Conservation (phyloP, 164 flowering plant species). For the Macadamia integrifolia region DNA sequence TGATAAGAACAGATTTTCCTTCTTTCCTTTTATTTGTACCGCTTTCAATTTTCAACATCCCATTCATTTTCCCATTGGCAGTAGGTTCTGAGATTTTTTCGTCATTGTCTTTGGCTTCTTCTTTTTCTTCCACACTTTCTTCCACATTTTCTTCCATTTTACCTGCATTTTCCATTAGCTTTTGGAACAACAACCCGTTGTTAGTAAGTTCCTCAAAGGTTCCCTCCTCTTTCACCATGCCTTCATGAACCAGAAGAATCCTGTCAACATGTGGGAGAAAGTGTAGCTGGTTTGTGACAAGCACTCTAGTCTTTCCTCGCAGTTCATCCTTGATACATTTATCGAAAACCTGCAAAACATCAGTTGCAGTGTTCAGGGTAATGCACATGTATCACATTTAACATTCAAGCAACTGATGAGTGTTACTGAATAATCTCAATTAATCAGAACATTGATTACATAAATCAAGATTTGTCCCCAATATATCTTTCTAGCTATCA, state of each 20-base stretch:
- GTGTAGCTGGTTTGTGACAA: constrained; percentile 97
- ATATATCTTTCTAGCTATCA: too few relatives aligned
- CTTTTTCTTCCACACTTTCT: constrained; percentile 72
- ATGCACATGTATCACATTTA: not conserved
- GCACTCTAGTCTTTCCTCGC: constrained; percentile 80
- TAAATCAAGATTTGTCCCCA: too few relatives aligned
- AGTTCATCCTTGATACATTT: constrained; percentile 84
- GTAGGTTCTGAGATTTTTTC: constrained; percentile 27
- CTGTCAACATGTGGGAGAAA: constrained; percentile 94
- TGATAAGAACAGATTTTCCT: constrained; percentile 79
- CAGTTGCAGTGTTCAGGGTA: constrained; percentile 1
- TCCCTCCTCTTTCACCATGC: constrained; percentile 90
- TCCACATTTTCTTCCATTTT: constrained; percentile 93
- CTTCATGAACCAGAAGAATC: constrained; percentile 86
- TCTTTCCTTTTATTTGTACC: constrained; percentile 42
- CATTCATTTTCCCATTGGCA: constrained; percentile 51
- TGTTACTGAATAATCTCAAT: not conserved
- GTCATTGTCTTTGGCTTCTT: constrained; percentile 34
- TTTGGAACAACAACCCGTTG: constrained; percentile 68
- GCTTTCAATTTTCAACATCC: constrained; percentile 26
- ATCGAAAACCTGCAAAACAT: constrained; percentile 70
- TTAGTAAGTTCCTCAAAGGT: constrained; percentile 82
- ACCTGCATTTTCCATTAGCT: constrained; percentile 96
- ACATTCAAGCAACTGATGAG: not conserved
- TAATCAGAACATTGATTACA: not conserved